Evolutionary conservation across 306 rosid genomes (phyloP).

Genomic region (Lathyrus oleraceus): DNA sequence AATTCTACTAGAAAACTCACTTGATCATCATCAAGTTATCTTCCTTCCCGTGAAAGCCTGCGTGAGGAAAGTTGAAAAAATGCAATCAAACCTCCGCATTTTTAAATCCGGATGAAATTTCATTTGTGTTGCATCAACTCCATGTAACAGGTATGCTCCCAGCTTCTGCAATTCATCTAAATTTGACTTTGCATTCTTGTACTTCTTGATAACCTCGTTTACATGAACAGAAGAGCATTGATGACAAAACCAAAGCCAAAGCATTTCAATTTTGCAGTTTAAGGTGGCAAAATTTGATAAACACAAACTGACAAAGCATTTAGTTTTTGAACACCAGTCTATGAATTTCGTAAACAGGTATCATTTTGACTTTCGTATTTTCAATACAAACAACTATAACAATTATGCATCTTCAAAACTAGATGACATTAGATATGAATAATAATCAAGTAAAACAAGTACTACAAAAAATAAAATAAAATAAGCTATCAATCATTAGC

Average conservation of each 20-base stretch:
- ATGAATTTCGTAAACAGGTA: not conserved
- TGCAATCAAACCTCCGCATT: slow-evolving; percentile 51
- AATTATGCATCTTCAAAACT: not conserved
- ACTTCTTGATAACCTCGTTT: slow-evolving; percentile 52
- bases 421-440: not conserved
- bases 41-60: slow-evolving; percentile 54
- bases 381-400: not conserved
- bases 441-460: not conserved
- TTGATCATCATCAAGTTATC: slow-evolving; percentile 13
- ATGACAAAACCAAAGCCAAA: slow-evolving; percentile 1
- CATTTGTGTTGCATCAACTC: slow-evolving; percentile 67
- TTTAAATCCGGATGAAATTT: slow-evolving; percentile 35
- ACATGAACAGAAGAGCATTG: slow-evolving; percentile 6
- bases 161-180: slow-evolving; percentile 41
- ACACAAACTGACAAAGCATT: not conserved
- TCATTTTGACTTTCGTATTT: not conserved
- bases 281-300: not conserved
- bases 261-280: not conserved
- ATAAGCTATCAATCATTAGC: not conserved
- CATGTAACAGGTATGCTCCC: slow-evolving; percentile 50
- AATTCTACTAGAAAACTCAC: slow-evolving; percentile 42
- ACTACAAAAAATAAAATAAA: not conserved
- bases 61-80: slow-evolving; percentile 73
- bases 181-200: slow-evolving; percentile 54
- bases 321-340: slow-evolving; percentile 3